Conservation (phyloP, 805 yeast species). For the Candida succiphila region DNA sequence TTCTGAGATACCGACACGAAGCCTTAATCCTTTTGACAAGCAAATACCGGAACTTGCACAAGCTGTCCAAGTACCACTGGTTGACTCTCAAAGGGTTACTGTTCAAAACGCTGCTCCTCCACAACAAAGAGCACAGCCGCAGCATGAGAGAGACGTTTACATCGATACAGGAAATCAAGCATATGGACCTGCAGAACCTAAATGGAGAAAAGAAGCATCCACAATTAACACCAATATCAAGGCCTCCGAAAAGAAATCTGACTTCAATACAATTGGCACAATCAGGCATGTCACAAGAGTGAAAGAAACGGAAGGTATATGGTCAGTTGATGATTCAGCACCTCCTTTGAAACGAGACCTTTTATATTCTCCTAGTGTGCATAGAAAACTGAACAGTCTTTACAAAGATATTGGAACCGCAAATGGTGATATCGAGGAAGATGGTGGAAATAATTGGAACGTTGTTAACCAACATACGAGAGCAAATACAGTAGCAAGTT, state of each 20-base stretch:
- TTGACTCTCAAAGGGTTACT: background rate
- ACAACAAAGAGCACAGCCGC: background rate
- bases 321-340: constrained; percentile 8
- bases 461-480: constrained; percentile 2
- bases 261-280: background rate
- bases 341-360: constrained; percentile 4
- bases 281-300: background rate
- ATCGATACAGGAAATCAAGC: background rate
- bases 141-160: background rate
- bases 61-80: background rate
- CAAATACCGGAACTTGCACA: too few relatives aligned
- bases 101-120: background rate
- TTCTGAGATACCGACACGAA: background rate
- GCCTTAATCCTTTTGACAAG: too few relatives aligned
- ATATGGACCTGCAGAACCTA: background rate
- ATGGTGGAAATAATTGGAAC: constrained; percentile 7
- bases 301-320: constrained; percentile 9
- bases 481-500: constrained; percentile 2
- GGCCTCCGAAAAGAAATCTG: background rate
- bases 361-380: constrained; percentile 14
- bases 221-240: background rate
- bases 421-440: constrained; percentile 3
- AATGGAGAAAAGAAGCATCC: background rate
- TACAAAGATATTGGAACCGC: background rate
- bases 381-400: constrained; percentile 7